A percentile compares a stretch with the other conserved stretches of the same genome.
Conservation (phyloP, 2,329 filamentous ascomycete genomes). For the Bipolaris bicolor region DNA sequence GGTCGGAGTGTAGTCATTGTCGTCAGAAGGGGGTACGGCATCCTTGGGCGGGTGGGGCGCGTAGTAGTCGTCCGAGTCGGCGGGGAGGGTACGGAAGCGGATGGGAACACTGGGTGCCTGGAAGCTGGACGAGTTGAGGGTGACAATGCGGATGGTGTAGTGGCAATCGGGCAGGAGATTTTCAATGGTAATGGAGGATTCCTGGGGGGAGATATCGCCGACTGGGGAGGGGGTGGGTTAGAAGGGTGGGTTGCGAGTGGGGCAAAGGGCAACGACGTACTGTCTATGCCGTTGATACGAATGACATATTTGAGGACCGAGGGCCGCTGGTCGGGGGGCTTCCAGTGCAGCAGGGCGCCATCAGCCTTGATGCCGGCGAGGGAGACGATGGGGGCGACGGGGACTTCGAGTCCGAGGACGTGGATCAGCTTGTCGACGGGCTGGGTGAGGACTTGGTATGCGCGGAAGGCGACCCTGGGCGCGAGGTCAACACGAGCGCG, state of each 20-base stretch:
- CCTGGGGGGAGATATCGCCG: conserved; percentile 79
- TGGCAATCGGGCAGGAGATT: conserved; percentile 85
- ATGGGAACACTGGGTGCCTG: conserved; percentile 87
- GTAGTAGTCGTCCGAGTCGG: conserved; percentile 53
- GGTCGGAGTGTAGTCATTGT: conserved; percentile 57
- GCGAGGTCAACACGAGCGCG: background rate
- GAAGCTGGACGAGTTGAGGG: conserved; percentile 89
- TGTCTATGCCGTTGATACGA: conserved; percentile 90
- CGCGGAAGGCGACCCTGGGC: conserved; percentile 78
- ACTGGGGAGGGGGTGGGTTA: conserved; percentile 58
- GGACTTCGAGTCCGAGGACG: conserved; percentile 92
- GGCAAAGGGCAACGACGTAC: conserved; percentile 57
- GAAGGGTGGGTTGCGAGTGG: conserved; percentile 11
- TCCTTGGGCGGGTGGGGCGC: conserved; percentile 60
- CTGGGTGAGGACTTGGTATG: conserved; percentile 86
- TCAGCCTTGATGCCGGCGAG: conserved; percentile 87
- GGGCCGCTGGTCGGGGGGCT: conserved; percentile 68
- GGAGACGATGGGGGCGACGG: conserved; percentile 85
- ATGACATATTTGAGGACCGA: conserved; percentile 87
- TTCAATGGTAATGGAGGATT: conserved; percentile 89
- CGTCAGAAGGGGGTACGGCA: conserved; percentile 37
- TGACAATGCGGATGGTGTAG: conserved; percentile 92
- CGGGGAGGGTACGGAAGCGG: conserved; percentile 72
- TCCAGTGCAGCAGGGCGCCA: conserved; percentile 90
- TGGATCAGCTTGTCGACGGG: conserved; percentile 89